A percentile compares a stretch with the other conserved stretches of the same genome.
Evolutionary conservation across 2,329 filamentous ascomycete species (phyloP).

Genomic region (Chaetomium olivaceum): DNA sequence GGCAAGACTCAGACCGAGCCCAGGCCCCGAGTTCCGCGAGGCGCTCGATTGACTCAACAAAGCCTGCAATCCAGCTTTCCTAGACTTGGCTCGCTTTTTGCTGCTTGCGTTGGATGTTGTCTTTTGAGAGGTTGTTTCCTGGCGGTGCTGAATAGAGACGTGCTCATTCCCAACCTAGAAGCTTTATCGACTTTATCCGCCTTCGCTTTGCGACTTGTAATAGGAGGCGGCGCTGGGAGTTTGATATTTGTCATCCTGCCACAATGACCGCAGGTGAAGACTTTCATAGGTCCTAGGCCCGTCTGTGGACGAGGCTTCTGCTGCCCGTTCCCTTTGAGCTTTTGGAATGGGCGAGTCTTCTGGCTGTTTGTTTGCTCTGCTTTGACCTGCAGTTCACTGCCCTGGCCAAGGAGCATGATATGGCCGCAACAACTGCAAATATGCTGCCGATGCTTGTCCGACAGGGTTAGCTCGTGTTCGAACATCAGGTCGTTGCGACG

Average conservation of each 20-base stretch:
- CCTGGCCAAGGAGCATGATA: conserved; percentile 57
- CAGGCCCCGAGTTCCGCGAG: conserved; percentile 39
- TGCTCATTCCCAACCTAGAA: conserved; percentile 11
- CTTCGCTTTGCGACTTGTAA: conserved; percentile 34
- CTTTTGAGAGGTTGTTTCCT: conserved; percentile 23
- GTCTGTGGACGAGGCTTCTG: conserved; percentile 9
- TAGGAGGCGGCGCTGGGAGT: conserved; percentile 42
- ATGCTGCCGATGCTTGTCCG: conserved; percentile 55
- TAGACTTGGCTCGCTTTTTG: conserved; percentile 65
- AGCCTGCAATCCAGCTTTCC: conserved; percentile 67
- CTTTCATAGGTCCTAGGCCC: conserved; percentile 40
- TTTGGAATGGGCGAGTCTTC: conserved; percentile 29
- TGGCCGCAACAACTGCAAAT: conserved; percentile 62
- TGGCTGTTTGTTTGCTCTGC: conserved; percentile 50
- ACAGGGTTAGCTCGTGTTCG: conserved; percentile 45
- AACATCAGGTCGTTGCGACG: conserved; percentile 52
- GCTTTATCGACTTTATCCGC: conserved; percentile 35
- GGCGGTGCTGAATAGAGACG: conserved; percentile 31
- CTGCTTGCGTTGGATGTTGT: conserved; percentile 54
- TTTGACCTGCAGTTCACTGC: conserved; percentile 44
- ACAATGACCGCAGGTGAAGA: conserved; percentile 50
- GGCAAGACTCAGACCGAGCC: conserved; percentile 53
- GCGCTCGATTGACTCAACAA: conserved; percentile 57
- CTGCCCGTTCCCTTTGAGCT: conserved; percentile 19
- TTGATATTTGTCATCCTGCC: conserved; percentile 45